Evolutionary conservation across 2,329 filamentous ascomycete species (phyloP).

Genomic region (Alternaria sp.): DNA sequence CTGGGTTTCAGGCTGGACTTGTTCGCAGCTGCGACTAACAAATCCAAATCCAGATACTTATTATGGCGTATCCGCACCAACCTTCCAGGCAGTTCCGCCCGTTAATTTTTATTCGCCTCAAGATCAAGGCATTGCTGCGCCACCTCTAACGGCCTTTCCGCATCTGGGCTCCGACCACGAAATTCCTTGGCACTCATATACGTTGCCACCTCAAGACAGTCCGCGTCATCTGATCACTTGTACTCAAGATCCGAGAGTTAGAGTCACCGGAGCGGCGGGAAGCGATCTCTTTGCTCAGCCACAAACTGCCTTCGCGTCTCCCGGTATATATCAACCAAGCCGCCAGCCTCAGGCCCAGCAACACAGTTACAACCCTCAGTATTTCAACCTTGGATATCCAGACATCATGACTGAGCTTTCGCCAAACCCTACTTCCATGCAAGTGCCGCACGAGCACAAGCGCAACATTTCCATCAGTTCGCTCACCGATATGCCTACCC

Average conservation of each 20-base stretch:
- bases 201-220: slow-evolving; percentile 30
- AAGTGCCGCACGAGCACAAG: slow-evolving; percentile 36
- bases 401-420: slow-evolving; percentile 35
- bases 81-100: slow-evolving; percentile 26
- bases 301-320: slow-evolving; percentile 38
- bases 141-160: slow-evolving; percentile 35
- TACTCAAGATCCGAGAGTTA: slow-evolving; percentile 33
- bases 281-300: slow-evolving; percentile 40
- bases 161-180: slow-evolving; percentile 34
- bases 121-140: slow-evolving; percentile 34
- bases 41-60: slow-evolving; percentile 38
- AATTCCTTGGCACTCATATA: slow-evolving; percentile 35
- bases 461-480: slow-evolving; percentile 41
- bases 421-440: slow-evolving; percentile 29
- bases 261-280: slow-evolving; percentile 40
- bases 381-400: slow-evolving; percentile 18
- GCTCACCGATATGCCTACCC: slow-evolving; percentile 42
- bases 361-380: slow-evolving; percentile 29
- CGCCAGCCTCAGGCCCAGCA: slow-evolving; percentile 40
- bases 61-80: slow-evolving; percentile 32
- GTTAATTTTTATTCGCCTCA: slow-evolving; percentile 37
- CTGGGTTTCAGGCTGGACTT: slow-evolving; percentile 37
- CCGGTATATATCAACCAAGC: slow-evolving; percentile 35
- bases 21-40: slow-evolving; percentile 18
- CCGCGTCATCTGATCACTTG: slow-evolving; percentile 44